phyloP scores from a whole-genome alignment of 257 asterid genomes.

The Schizonepeta tenuifolia region DNA sequence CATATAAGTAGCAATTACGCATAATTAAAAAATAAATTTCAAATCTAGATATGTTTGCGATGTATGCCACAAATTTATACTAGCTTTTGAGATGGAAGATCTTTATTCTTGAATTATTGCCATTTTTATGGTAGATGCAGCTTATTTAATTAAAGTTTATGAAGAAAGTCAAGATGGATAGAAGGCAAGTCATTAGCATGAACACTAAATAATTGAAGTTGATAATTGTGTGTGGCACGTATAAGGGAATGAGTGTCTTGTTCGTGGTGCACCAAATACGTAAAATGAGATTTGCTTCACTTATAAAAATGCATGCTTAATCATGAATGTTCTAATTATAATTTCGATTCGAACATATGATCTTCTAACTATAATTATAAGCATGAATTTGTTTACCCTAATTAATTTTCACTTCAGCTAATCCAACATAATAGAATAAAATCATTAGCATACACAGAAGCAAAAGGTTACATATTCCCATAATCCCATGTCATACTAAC shows the following conservation, averaged over 20 bases:
- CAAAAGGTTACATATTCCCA: background rate
- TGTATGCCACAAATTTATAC: background rate
- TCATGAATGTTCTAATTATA: too few relatives aligned
- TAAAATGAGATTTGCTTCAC: background rate
- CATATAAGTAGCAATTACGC: too few relatives aligned
- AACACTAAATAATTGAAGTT: slow-evolving; percentile 30
- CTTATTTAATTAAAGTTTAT: background rate
- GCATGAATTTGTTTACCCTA: background rate
- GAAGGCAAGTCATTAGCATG: slow-evolving; percentile 42
- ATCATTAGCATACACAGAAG: background rate
- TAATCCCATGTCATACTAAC: slow-evolving; percentile 1
- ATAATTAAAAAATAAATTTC: too few relatives aligned
- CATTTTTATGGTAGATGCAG: background rate
- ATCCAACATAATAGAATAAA: background rate
- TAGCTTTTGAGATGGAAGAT: background rate
- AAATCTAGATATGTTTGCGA: background rate
- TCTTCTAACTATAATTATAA: too few relatives aligned
- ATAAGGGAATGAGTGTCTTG: background rate
- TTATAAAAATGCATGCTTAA: background rate
- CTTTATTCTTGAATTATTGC: background rate
- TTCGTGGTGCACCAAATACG: slow-evolving; percentile 10
- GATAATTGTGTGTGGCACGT: slow-evolving; percentile 39
- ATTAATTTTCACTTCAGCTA: background rate
- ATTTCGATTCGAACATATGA: too few relatives aligned
- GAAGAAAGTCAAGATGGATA: background rate